Evolutionary conservation across 169 alveolate species (phyloP).

Genomic region (Plasmodium cynomolgi): DNA sequence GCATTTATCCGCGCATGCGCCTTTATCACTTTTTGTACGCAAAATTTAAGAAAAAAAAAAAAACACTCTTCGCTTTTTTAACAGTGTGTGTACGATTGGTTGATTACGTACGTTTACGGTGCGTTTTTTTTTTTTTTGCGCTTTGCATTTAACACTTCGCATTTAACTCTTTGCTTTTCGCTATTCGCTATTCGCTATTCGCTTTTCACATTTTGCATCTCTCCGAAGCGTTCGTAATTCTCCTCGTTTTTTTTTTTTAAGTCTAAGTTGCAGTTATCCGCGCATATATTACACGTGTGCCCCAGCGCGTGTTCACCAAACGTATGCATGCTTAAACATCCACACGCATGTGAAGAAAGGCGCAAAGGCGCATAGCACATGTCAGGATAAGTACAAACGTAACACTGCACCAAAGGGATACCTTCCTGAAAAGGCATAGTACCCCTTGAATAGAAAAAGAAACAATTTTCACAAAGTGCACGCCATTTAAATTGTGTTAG

Average conservation of each 20-base stretch:
- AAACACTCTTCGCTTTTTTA: not conserved
- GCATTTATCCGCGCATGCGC: not conserved
- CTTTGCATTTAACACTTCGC: not conserved
- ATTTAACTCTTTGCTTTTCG: not conserved
- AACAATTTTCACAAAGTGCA: not conserved
- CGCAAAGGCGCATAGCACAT: not conserved
- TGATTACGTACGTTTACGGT: not conserved
- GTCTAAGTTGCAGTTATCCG: not conserved
- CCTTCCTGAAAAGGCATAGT: not conserved
- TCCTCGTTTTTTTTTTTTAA: not conserved
- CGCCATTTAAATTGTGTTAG: not conserved
- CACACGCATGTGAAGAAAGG: not conserved
- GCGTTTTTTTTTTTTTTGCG: not conserved
- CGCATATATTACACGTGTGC: not conserved
- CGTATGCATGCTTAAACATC: not conserved
- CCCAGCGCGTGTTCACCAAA: not conserved
- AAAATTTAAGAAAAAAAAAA: not conserved
- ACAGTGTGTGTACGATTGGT: not conserved
- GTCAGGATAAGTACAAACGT: not conserved
- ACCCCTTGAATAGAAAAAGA: not conserved
- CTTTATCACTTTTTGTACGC: not conserved
- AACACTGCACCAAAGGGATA: not conserved
- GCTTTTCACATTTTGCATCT: not conserved
- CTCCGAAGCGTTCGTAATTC: not conserved
- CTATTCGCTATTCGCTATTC: not conserved